phyloP scores from a whole-genome alignment of 805 yeast species.

The Clavispora carvajalis region DNA sequence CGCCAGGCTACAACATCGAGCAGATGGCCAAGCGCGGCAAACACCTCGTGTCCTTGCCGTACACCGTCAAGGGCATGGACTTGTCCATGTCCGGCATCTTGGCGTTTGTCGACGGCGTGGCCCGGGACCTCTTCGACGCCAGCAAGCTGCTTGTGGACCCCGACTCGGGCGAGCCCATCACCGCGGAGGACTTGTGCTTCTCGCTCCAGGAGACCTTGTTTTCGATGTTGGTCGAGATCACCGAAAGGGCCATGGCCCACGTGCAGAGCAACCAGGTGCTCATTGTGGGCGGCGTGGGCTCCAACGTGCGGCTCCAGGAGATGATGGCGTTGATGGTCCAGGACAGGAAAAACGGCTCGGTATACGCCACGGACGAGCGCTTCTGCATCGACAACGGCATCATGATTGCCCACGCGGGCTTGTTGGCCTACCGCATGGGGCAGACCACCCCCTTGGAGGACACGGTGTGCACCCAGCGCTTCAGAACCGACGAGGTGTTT shows the following conservation, averaged over 20 bases:
- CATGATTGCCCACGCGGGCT: slow-evolving; percentile 98
- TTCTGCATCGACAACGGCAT: slow-evolving; percentile 98
- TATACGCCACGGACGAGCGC: slow-evolving; percentile 92
- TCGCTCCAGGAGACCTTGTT: slow-evolving; percentile 89
- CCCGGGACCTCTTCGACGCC: slow-evolving; percentile 57
- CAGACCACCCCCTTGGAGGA: slow-evolving; percentile 52
- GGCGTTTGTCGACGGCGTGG: slow-evolving; percentile 77
- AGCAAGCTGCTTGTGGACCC: slow-evolving; percentile 35
- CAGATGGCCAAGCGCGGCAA: slow-evolving; percentile 75
- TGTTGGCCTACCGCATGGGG: slow-evolving; percentile 81
- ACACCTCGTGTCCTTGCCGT: slow-evolving; percentile 72
- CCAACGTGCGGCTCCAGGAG: slow-evolving; percentile 82
- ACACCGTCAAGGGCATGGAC: slow-evolving; percentile 99
- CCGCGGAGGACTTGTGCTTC: slow-evolving; percentile 85
- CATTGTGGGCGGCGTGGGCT: slow-evolving; percentile 98
- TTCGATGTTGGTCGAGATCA: slow-evolving; percentile 96
- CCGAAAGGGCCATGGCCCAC: slow-evolving; percentile 98
- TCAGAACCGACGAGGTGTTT: slow-evolving; percentile 89
- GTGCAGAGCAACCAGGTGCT: slow-evolving; percentile 84
- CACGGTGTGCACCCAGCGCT: slow-evolving; percentile 88
- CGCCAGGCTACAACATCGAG: slow-evolving; percentile 97
- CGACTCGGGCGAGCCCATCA: slow-evolving; percentile 48
- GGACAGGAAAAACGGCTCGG: slow-evolving; percentile 77
- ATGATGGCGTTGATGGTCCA: slow-evolving; percentile 96
- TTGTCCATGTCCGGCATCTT: slow-evolving; percentile 92